phyloP scores from a whole-genome alignment of 805 yeast species.

The Starmerella apis region DNA sequence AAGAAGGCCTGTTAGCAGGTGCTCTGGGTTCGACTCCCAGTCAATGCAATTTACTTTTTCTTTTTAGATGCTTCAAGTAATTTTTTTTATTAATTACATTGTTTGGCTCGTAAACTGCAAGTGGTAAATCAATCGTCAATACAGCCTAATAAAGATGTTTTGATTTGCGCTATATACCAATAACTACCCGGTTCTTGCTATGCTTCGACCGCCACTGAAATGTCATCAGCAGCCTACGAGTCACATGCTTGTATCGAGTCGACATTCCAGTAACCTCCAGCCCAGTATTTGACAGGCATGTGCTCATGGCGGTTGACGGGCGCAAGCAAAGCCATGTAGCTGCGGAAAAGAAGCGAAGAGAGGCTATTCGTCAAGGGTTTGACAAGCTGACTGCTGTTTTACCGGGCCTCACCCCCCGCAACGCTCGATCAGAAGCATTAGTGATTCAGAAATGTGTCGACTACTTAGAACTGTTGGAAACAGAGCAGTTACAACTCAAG shows the following conservation, averaged over 20 bases:
- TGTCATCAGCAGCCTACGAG: not conserved
- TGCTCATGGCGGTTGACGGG: constrained; percentile 4
- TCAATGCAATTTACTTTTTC: constrained; percentile 39
- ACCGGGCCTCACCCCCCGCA: constrained; percentile 58
- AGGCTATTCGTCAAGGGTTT: constrained; percentile 72
- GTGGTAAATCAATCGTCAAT: not conserved
- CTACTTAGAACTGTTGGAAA: constrained; percentile 27
- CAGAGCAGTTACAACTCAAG: constrained; percentile 28
- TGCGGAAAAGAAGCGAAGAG: constrained; percentile 78
- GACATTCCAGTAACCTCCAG: not conserved
- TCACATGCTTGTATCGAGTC: not conserved
- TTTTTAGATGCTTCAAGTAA: no score
- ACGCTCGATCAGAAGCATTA: constrained; percentile 68
- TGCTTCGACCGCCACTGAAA: no score
- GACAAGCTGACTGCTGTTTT: constrained; percentile 64
- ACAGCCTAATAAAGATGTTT: no score
- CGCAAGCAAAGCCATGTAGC: constrained; percentile 52
- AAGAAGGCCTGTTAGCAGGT: constrained; percentile 42
- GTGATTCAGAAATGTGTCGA: constrained; percentile 51
- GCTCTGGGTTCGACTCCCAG: constrained; percentile 93
- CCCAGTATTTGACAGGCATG: not conserved
- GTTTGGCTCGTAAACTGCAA: no score
- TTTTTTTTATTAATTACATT: no score
- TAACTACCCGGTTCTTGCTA: no score
- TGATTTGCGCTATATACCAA: no score